Evolutionary conservation across 306 rosid genomes (phyloP), one percentile per base, ranked within the genome.

Genomic region (Prunus mira): DNA sequence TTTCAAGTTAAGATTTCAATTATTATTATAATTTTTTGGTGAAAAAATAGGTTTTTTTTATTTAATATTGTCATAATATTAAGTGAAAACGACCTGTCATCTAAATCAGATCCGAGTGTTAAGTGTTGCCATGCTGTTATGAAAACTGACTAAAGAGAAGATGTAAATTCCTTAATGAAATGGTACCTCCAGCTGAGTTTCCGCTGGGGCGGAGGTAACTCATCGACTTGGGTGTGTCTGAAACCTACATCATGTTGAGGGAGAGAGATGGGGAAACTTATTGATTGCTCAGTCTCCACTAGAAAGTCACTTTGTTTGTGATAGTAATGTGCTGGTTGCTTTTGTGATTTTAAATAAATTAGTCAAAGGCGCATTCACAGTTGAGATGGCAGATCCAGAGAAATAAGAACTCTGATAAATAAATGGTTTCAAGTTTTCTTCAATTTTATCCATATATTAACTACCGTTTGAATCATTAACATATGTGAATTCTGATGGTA

Each of bases 141-240:
- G 50, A 32, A 58, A 68, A 64, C 55, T 27, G 50, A 41, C 43
- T 45, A 6, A 41, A 55, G 71, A 66, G 64, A 22, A 41, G 24
- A 38, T 65, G 51, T n/a, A 61, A 32, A 25, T 25, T 73, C 61
- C 24, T 50, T 66, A 10, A 64, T 74, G 54, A 58, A 74, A 3
- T 69, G 60, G 24, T 69, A 65, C 12, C 64, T 55, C 45, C 61
- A 24, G 46, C 69, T 6, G 75, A 57, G 72, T 56, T 72, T 47
- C 66, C 3, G 45, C 61, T 56, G 54, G 74, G 55, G 58, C 2
- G 57, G 32, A 6, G 64, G 55, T 1, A n/a, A 24, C 52, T 14
- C 12, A 57, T 22, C 6, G 3, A 72, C n/a, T 49, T 41, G 9
- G 75, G 72, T 72, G 38, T 74, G 56, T 56, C 55, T 52, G 46